A percentile compares a stretch with the other conserved stretches of the same genome.
phyloP scores from a whole-genome alignment of 805 yeast genomes.

The Lipomyces anomalus region DNA sequence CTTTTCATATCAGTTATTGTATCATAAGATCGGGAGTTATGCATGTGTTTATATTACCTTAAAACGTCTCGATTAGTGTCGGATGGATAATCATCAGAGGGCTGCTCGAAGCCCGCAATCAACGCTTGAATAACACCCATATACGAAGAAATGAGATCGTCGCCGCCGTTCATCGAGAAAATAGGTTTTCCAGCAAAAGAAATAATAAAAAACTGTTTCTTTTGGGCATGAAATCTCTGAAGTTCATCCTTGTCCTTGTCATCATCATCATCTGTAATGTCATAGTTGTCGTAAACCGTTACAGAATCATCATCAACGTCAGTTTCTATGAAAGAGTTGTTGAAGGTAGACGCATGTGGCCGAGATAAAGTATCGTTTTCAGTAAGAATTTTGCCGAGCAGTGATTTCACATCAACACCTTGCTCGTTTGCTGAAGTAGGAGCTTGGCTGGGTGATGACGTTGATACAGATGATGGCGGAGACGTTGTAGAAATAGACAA shows the following conservation, averaged over 20 bases:
- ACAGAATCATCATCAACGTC: constrained; percentile 22
- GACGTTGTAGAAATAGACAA: constrained; percentile 16
- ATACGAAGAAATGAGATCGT: constrained; percentile 59
- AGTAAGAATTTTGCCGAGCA: constrained; percentile 14
- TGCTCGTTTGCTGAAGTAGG: neutral
- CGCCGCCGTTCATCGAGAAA: constrained; percentile 69
- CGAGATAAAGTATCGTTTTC: constrained; percentile 16
- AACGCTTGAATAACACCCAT: constrained; percentile 79
- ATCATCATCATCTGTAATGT: constrained; percentile 23
- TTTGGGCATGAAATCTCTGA: constrained; percentile 34
- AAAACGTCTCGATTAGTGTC: constrained; percentile 13
- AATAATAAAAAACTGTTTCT: constrained; percentile 70
- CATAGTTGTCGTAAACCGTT: constrained; percentile 27
- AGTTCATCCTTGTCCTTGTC: constrained; percentile 20
- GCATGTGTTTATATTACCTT: constrained; percentile 1
- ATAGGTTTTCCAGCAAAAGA: constrained; percentile 88
- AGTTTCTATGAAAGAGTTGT: constrained; percentile 22
- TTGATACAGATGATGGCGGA: constrained; percentile 8
- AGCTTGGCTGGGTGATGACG: neutral
- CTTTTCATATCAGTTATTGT: no score
- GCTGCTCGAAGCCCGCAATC: constrained; percentile 55
- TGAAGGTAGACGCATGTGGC: constrained; percentile 12
- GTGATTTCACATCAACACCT: constrained; percentile 6
- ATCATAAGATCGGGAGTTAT: constrained; percentile 17
- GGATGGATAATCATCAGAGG: constrained; percentile 25